Evolutionary conservation across 2,329 filamentous ascomycete species (phyloP), one percentile per base, ranked within the genome.

Genomic region (Alternaria ethzedia): DNA sequence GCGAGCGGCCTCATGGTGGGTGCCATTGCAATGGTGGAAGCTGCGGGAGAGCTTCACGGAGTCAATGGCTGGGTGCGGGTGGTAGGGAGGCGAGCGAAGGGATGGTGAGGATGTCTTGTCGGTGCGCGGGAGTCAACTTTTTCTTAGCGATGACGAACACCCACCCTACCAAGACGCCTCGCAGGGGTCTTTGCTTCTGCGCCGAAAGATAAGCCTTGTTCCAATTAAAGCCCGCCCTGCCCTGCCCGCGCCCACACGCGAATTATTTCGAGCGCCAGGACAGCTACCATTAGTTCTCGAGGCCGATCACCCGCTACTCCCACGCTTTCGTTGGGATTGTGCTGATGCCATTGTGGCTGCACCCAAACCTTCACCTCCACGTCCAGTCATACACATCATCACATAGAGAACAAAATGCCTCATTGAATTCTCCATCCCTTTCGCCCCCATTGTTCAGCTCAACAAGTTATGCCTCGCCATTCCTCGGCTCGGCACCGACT

Each of bases 1-100:
- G 73, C 77, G 57, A 79, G 64, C 30, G 78, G 77, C 69, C 79
- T 76, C 78, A 80, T 76, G 65, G 60, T 68, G 69, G 77, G 67
- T 63, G 78, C 75, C 75, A 80, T 80, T 78, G 75, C 20, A 56
- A 32, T 25, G 32, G 11, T 17, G 15, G 59, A 50, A 55, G 66
- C 68, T 56, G 56, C 57, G 36, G 49, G 28, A 46, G 43, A 44
- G 56, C 64, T 61, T 59, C 66, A 54, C 55, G 57, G 23, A 41
- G 44, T 36, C 63, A 65, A 70, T 66, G 63, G 65, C 59, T 58
- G 49, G 46, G 41, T 45, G 32, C 15, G 50, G 32, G 26, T 43
- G 47, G 17, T 60, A 62, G 61, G 61, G 55, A 54, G 36, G 62
- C 52, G 64, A 58, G 47, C 56, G 45, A 60, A 61, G 57, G 66